Evolutionary conservation across 257 asterid species (phyloP), one percentile per base, ranked within the genome.

Genomic region (Solanum medicagineum): DNA sequence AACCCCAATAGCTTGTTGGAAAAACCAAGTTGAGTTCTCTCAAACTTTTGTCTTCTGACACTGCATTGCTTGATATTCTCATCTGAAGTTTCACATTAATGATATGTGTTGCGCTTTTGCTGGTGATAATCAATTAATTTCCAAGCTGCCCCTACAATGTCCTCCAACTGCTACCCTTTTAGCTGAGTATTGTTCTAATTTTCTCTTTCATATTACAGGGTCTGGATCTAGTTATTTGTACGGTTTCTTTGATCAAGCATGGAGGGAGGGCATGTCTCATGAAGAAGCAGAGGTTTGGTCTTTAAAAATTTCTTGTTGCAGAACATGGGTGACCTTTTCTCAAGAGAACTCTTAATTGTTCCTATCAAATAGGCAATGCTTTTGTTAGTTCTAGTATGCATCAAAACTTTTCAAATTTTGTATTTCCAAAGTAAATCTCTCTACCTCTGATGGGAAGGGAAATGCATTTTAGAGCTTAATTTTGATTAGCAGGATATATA

Each of bases 231-330:
- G 92, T 5, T 94, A 94, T 86, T 88, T 94, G 89, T 94, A 94
- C 80, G 98, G 98, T 51, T 93, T 92, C 90, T 93, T 94, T 86
- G 98, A 94, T 88, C 95, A 94, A 88, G 95, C 83, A 40, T 94
- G 98, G 98, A 93, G 84, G 89, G 96, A 90, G 91, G 98, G 96
- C 75, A 94, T 94, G 96, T 91, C 95, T 59, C 93, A 80, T 84
- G 94, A 92, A 65, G 98, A 94, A 88, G 96, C 98, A 85, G 97
- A 94, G 98, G 98, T 94, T 85, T 86, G 19, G 19, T 54, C 69
- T 8, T 51, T 53, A 16, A 83, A 26, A 66, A 49, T 77, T 65
- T 24, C 66, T 66, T 12, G 68, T 51, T 49, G 10, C 49, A 17
- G 24, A 69, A 36, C 60, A 47, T 26, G 54, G 79, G 36, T 82